Evolutionary conservation across 31 red algal genomes (phyloP).

Genomic region (Asparagopsis taxiformis): DNA sequence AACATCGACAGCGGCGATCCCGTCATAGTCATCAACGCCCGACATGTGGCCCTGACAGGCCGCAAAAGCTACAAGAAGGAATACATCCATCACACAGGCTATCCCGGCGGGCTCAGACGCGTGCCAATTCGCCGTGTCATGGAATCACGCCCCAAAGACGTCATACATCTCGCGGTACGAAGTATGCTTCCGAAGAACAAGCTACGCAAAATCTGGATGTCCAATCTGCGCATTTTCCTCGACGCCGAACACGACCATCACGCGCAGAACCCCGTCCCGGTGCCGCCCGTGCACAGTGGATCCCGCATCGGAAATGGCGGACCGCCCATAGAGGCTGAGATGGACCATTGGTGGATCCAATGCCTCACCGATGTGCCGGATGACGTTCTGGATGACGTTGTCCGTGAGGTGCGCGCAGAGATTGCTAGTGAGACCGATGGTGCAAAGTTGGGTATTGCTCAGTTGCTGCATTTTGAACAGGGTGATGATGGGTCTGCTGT

Average conservation of each 20-base stretch:
- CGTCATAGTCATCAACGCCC: conserved; percentile 88
- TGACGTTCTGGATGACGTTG: conserved; percentile 10
- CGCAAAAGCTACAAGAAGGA: conserved; percentile 73
- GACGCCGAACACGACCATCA: conserved; percentile 68
- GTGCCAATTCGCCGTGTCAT: conserved; percentile 48
- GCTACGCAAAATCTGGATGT: conserved; percentile 29
- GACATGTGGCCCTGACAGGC: conserved; percentile 70
- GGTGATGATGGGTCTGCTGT: not conserved
- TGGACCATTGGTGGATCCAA: conserved; percentile 62
- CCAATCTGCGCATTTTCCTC: conserved; percentile 62
- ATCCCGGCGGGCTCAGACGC: conserved; percentile 69
- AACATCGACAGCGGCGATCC: conserved; percentile 78
- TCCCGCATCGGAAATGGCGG: conserved; percentile 41
- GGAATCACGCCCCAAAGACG: conserved; percentile 52
- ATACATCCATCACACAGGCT: conserved; percentile 81
- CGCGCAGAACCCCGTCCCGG: conserved; percentile 52
- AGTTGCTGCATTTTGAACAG: conserved; percentile 10
- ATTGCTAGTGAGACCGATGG: not conserved
- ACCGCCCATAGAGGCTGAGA: conserved; percentile 21
- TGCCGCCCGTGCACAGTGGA: conserved; percentile 46
- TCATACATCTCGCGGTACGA: conserved; percentile 63
- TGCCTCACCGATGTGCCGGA: conserved; percentile 33
- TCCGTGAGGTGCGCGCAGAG: conserved; percentile 29
- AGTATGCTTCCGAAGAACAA: conserved; percentile 78
- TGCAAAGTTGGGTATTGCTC: conserved; percentile 10